phyloP scores from a whole-genome alignment of 441 rosid species.

The Geranium incanum region DNA sequence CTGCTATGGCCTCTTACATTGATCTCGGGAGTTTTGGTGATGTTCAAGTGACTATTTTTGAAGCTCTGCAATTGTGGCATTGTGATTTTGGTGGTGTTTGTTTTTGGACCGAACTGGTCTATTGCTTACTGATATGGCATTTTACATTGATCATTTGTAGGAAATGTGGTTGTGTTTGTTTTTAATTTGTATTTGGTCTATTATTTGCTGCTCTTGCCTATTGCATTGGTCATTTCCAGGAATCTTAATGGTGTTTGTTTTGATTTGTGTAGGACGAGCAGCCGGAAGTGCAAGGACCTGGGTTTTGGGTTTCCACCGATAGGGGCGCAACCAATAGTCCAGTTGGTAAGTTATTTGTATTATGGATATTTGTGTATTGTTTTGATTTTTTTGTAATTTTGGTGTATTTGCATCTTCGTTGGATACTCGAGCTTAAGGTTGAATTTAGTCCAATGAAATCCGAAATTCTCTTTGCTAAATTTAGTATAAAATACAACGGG shows the following conservation, averaged over 20 bases:
- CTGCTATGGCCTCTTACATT: not conserved
- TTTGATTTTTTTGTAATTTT: not conserved
- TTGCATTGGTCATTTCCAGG: not conserved
- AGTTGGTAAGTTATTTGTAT: conserved; percentile 36
- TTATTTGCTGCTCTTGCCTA: not conserved
- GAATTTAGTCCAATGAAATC: not conserved
- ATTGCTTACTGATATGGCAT: not conserved
- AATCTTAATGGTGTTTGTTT: not conserved
- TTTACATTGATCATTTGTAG: not conserved
- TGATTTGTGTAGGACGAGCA: conserved; percentile 65
- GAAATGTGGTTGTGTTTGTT: too few species aligned
- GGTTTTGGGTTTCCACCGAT: conserved; percentile 69
- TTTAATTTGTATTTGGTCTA: not conserved
- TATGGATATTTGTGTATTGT: not conserved
- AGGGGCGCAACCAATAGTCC: conserved; percentile 87
- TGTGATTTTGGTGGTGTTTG: not conserved
- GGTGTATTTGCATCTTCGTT: not conserved
- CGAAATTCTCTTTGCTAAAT: not conserved
- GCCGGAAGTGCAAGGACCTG: conserved; percentile 93
- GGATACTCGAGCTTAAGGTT: not conserved
- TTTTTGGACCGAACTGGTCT: not conserved
- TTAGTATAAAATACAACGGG: conserved; percentile 1
- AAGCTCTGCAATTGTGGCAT: not conserved
- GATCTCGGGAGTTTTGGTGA: not conserved
- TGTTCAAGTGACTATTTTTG: not conserved